Percentiles rank a stretch among this genome's conserved stretches.
Conservation (phyloP, 176 grass and related monocot genomes). For the Eragrostis nindensis region DNA sequence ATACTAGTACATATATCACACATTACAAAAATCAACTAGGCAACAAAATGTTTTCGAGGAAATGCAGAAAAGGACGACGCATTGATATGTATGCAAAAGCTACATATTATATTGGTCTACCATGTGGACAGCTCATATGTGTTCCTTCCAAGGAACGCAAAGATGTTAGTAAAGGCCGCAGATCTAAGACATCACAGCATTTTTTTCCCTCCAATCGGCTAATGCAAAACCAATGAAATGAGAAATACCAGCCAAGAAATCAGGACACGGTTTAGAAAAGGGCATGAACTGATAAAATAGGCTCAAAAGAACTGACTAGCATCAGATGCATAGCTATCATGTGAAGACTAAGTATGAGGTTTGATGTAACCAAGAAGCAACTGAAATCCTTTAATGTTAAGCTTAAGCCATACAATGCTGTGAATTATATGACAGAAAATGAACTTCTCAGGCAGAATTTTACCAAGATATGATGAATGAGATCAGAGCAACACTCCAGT, state of each 20-base stretch:
- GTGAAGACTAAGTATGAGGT: not conserved
- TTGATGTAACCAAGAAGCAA: not conserved
- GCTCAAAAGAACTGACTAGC: not conserved
- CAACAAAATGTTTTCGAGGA: not conserved
- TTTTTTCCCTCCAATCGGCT: not conserved
- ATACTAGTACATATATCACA: not conserved
- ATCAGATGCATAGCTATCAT: not conserved
- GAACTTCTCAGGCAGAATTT: constrained; percentile 19
- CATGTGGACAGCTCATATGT: not conserved
- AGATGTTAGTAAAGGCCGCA: not conserved
- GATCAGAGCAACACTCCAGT: constrained; percentile 89
- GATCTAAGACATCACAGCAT: not conserved
- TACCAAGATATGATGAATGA: constrained; percentile 97
- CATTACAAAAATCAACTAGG: not conserved
- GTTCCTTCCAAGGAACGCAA: constrained; percentile 30
- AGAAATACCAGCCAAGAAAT: constrained; percentile 4
- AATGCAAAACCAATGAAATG: not conserved
- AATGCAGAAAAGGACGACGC: not conserved
- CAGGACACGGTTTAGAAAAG: not conserved
- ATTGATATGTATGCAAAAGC: constrained; percentile 26
- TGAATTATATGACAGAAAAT: not conserved
- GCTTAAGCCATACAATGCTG: not conserved
- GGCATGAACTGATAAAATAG: not conserved
- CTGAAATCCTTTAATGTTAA: not conserved
- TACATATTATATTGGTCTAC: not conserved